These are phyloP conservation scores for Sarocladium oryzae DNA, from an alignment of 2,329 filamentous ascomycete species.

Conservation along the genomic window DNA sequence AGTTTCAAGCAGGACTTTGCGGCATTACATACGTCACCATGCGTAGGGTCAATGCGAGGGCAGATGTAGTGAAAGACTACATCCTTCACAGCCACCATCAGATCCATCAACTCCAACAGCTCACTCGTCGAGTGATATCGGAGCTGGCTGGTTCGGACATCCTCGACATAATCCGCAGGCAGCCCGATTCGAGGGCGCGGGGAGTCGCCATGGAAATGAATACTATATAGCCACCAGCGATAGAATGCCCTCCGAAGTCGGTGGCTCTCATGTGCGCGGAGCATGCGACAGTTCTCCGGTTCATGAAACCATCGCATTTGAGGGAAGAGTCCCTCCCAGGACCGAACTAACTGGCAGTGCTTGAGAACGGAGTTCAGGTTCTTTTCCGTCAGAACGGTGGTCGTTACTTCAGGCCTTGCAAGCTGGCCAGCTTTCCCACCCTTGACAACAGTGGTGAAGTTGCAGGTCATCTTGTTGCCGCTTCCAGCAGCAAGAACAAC, in stretches of 20 bases:
- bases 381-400: conserved; percentile 23
- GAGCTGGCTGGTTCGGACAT: conserved; percentile 36
- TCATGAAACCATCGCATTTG: conserved; percentile 41
- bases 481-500: conserved; percentile 16
- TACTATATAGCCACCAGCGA: conserved; percentile 48
- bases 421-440: conserved; percentile 14
- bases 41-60: conserved; percentile 34
- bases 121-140: conserved; percentile 37
- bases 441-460: conserved; percentile 19
- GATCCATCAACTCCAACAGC: conserved; percentile 37
- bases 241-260: conserved; percentile 45
- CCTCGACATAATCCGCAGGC: conserved; percentile 32
- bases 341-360: conserved; percentile 28
- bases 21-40: conserved; percentile 11
- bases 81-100: conserved; percentile 37
- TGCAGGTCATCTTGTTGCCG: neutral
- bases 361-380: conserved; percentile 28
- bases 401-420: conserved; percentile 1
- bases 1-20: neutral
- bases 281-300: conserved; percentile 37
- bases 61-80: conserved; percentile 40
- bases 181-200: conserved; percentile 29
- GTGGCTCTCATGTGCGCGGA: conserved; percentile 35
- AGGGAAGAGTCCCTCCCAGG: conserved; percentile 34
- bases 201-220: conserved; percentile 43